A percentile compares a stretch with the other conserved stretches of the same genome.
phyloP scores from a whole-genome alignment of 140 eudicot species.

The Bidens hawaiensis region DNA sequence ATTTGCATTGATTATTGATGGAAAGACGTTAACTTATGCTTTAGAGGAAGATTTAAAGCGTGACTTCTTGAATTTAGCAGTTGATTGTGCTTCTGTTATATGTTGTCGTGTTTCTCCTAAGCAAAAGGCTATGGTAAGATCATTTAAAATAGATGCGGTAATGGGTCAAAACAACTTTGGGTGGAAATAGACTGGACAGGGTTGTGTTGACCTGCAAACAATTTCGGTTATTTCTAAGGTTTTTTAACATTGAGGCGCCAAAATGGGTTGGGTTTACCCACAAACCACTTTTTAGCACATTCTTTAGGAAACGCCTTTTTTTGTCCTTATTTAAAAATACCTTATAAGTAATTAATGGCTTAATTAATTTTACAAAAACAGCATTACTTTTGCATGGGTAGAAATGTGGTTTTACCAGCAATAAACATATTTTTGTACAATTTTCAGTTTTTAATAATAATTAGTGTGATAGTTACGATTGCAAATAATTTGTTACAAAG shows the following conservation, averaged over 20 bases:
- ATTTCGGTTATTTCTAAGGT: background rate
- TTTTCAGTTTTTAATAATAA: no score
- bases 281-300: no score
- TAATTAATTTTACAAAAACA: no score
- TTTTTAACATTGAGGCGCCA: background rate
- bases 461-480: no score
- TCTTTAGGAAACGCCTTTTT: no score
- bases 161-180: background rate
- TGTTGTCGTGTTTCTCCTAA: conserved; percentile 97
- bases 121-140: conserved; percentile 86
- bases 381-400: no score
- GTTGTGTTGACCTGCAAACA: background rate
- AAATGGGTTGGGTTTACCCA: background rate
- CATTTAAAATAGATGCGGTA: background rate
- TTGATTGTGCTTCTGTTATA: conserved; percentile 90
- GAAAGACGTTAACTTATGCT: conserved; percentile 72
- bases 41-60: conserved; percentile 82
- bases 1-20: conserved; percentile 90
- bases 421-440: no score
- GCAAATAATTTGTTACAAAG: no score
- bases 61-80: conserved; percentile 75
- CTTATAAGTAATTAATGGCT: no score
- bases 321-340: no score
- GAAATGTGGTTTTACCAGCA: no score
- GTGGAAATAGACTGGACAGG: background rate